phyloP scores from a whole-genome alignment of 2,329 filamentous ascomycete species.

The Alternaria sp. region DNA sequence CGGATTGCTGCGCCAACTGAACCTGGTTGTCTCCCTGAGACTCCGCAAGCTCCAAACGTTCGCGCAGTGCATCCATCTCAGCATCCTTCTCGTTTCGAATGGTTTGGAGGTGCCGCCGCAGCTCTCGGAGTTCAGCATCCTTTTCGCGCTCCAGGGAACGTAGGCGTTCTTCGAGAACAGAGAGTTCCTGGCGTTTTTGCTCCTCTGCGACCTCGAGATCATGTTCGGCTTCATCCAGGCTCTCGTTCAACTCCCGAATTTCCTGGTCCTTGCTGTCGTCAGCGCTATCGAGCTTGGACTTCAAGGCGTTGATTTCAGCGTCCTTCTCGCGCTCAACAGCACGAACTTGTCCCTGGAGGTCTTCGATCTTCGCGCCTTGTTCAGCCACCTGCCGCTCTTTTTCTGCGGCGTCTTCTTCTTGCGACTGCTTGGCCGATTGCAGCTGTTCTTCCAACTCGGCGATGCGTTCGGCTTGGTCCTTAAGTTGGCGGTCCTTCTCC shows the following conservation, averaged over 20 bases:
- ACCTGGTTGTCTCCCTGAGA: constrained; percentile 50
- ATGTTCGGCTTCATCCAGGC: constrained; percentile 46
- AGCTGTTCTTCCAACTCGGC: constrained; percentile 37
- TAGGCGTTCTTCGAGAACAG: constrained; percentile 39
- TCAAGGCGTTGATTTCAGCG: constrained; percentile 51
- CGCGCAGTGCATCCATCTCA: constrained; percentile 50
- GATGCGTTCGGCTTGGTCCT: constrained; percentile 39
- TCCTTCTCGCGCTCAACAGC: constrained; percentile 45
- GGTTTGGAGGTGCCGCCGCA: constrained; percentile 43
- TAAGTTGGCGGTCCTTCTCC: constrained; percentile 39
- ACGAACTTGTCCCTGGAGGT: constrained; percentile 41
- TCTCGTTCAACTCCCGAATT: constrained; percentile 57
- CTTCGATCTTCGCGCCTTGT: constrained; percentile 41
- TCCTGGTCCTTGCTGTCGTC: constrained; percentile 51
- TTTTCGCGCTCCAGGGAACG: constrained; percentile 43
- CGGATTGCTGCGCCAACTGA: constrained; percentile 50
- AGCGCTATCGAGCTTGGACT: constrained; percentile 49
- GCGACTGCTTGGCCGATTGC: constrained; percentile 30
- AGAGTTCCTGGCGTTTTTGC: constrained; percentile 39
- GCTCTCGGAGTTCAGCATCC: constrained; percentile 45
- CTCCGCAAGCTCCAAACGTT: constrained; percentile 49
- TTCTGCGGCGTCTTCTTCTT: constrained; percentile 29
- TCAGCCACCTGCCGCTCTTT: constrained; percentile 40
- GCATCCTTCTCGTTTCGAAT: constrained; percentile 44
- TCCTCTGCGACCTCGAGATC: constrained; percentile 32